Base-by-base conservation (phyloP, 257 asterid species). In the Fraxinus americana region DNA sequence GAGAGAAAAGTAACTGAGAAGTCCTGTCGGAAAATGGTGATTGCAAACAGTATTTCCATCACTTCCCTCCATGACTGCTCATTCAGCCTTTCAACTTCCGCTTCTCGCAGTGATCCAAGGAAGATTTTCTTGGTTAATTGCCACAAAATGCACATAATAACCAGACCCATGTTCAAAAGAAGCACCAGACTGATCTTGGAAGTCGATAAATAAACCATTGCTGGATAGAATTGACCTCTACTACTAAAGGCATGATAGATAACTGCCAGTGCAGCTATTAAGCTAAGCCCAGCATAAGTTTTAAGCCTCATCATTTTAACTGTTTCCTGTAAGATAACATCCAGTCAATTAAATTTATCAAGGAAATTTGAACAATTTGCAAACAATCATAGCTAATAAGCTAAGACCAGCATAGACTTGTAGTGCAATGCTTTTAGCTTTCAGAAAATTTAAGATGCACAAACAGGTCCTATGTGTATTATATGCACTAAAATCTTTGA, bases 21-120 rank as follows among this genome's bases (percentile, higher is more conserved):
- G 75, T 93, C 97, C 85, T 92, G 98, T 45, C 99, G 87, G 86
- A 95, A 95, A 81, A 95, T 95, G 72, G 99, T 93, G 78, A 95
- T 90, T 23, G 99, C 97, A 79, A 95, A 95, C 65, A 93, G 91
- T 82, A 95, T 95, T 78, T 95, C 99, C 99, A 95, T 93, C 27
- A 93, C 90, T 87, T 95, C 99, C 76, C 99, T 86, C 99, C 98
- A 90, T 13, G 97, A 89, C 85, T 93, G 99, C 87, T 95, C 99
- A 7, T 95, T 95, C 81, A 95, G 89, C 91, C 99, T 90, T 85
- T 95, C 99, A n/a, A 93, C 88, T 88, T 95, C 99, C 1, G 99
- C 99, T 89, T 95, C 99, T 21, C 99, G 90, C 8, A 95, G 97
- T 5, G 92, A 80, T 43, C 99, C 99, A 38, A 95, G 97, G 85